phyloP scores from a whole-genome alignment of 2,329 filamentous ascomycete species.

The Fusarium gaditjirri region DNA sequence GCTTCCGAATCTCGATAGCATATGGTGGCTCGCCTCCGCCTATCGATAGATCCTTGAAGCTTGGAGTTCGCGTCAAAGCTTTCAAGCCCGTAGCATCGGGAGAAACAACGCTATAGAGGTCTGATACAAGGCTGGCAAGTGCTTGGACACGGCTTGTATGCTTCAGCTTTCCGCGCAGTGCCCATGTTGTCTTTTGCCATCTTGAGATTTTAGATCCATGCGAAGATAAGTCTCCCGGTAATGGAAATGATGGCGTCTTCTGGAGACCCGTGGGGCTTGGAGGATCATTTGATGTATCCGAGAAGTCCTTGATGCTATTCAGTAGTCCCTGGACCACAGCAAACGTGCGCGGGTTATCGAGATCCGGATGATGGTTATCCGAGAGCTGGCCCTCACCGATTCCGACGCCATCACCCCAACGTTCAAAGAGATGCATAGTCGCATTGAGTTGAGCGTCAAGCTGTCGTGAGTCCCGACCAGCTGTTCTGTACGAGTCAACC shows the following conservation, averaged over 20 bases:
- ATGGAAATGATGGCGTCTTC: rapidly evolving
- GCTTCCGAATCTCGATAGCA: not conserved
- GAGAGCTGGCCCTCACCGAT: not conserved
- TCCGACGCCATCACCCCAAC: not conserved
- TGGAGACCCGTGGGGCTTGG: rapidly evolving
- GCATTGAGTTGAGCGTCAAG: not conserved
- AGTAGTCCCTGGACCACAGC: rapidly evolving
- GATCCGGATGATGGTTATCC: not conserved
- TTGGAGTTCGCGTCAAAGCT: not conserved
- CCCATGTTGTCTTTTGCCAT: not conserved
- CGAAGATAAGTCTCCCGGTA: rapidly evolving
- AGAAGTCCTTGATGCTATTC: not conserved
- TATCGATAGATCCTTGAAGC: not conserved
- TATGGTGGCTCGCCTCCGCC: not conserved
- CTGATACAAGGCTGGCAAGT: not conserved
- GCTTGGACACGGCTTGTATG: not conserved
- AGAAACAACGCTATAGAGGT: not conserved
- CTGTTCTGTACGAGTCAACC: not conserved
- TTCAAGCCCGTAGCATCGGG: rapidly evolving
- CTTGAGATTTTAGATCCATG: rapidly evolving
- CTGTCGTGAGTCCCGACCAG: not conserved
- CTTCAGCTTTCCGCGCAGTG: not conserved
- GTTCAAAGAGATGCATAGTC: not conserved
- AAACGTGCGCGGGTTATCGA: not conserved
- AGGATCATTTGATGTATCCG: rapidly evolving